A percentile compares a stretch with the other conserved stretches of the same genome.
Conservation (phyloP, 169 alveolate genomes). For the Babesia sp. region DNA sequence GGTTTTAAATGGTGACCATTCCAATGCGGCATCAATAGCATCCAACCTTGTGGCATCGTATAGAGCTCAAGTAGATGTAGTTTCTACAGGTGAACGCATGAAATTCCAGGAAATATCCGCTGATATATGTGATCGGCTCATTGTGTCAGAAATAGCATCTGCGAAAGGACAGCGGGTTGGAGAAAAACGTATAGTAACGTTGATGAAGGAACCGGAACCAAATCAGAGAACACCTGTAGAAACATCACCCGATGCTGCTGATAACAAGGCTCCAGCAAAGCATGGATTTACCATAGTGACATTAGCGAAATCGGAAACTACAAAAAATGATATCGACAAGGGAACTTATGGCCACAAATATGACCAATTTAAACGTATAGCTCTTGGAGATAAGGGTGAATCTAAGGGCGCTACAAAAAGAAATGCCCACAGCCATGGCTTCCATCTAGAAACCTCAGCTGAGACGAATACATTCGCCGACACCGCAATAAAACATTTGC, state of each 20-base stretch:
- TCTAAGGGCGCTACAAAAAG: background rate
- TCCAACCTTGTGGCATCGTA: background rate
- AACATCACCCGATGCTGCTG: background rate
- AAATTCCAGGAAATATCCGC: background rate
- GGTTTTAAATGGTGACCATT: background rate
- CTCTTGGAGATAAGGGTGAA: too few relatives aligned
- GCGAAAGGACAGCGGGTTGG: background rate
- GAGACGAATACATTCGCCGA: conserved; percentile 15
- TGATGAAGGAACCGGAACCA: background rate
- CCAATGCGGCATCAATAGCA: background rate
- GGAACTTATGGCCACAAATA: background rate
- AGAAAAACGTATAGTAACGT: background rate
- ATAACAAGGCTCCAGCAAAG: background rate
- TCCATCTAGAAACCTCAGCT: background rate
- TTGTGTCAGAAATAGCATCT: background rate
- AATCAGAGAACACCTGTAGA: background rate
- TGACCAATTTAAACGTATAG: background rate
- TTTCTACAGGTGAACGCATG: conserved; percentile 30
- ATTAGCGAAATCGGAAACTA: background rate
- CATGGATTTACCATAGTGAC: too few relatives aligned
- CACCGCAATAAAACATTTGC: conserved; percentile 10
- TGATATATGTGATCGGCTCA: background rate
- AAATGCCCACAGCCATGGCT: background rate
- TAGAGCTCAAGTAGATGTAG: background rate
- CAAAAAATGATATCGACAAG: background rate